Evolutionary conservation across 129 eudicot species (phyloP).

Genomic region (Solidago caesia): DNA sequence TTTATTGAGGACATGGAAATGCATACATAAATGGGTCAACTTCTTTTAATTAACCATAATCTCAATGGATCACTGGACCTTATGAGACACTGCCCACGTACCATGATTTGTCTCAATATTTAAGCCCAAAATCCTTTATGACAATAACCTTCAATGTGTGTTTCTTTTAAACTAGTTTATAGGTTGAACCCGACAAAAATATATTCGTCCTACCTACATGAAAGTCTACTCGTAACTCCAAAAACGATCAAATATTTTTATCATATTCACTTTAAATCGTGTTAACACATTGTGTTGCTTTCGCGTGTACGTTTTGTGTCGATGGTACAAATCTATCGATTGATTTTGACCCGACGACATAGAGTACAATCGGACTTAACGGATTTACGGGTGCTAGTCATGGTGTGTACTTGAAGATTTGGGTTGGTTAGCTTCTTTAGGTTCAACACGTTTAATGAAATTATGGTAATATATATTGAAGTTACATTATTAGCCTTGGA

Average conservation of each 20-base stretch:
- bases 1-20: too few relatives aligned
- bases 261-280: background rate
- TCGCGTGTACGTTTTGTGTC: background rate
- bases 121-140: background rate
- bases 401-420: background rate
- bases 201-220: too few relatives aligned
- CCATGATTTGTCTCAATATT: too few relatives aligned
- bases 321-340: background rate
- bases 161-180: too few relatives aligned
- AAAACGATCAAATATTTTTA: background rate
- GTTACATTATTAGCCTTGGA: conserved; percentile 30
- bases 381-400: background rate
- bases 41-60: too few relatives aligned
- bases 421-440: conserved; percentile 16
- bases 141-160: too few relatives aligned
- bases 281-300: background rate
- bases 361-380: background rate
- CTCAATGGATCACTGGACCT: too few relatives aligned
- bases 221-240: too few relatives aligned
- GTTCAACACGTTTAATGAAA: conserved; percentile 22
- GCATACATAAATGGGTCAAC: too few relatives aligned
- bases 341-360: background rate
- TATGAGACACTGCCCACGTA: too few relatives aligned
- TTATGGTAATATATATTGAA: conserved; percentile 17
- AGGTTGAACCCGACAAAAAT: too few relatives aligned